Percentiles rank a stretch among this genome's conserved stretches.
These are phyloP conservation scores for Chlorella variabilis DNA, from an alignment of 163 green algal genomes.

Conservation along the genomic window DNA sequence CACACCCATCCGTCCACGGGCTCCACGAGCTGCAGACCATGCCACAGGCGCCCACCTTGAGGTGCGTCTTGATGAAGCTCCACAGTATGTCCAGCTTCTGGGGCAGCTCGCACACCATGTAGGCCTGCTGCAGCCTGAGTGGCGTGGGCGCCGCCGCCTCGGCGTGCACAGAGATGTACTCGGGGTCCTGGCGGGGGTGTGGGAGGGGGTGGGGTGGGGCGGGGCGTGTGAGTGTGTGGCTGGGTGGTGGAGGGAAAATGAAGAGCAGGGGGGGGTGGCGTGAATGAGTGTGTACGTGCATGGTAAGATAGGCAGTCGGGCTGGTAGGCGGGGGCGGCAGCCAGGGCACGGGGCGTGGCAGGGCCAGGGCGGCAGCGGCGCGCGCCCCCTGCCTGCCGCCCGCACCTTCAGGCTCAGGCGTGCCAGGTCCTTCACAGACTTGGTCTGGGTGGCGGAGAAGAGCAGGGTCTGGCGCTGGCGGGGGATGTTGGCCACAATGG, in stretches of 20 bases:
- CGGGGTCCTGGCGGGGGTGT: constrained; percentile 63
- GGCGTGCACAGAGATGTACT: constrained; percentile 94
- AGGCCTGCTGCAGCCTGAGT: constrained; percentile 82
- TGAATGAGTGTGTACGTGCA: too few relatives aligned
- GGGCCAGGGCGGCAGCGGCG: too few relatives aligned
- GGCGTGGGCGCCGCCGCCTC: constrained; percentile 90
- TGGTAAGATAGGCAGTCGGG: too few relatives aligned
- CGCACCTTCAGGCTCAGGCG: constrained; percentile 78
- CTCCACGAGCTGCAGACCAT: not conserved
- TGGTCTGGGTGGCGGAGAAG: constrained; percentile 97
- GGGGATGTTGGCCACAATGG: constrained; percentile 93
- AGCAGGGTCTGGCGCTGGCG: constrained; percentile 90
- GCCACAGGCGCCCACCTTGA: constrained; percentile 53
- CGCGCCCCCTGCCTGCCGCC: too few relatives aligned
- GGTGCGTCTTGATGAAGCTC: constrained; percentile 95
- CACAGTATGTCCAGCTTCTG: constrained; percentile 96
- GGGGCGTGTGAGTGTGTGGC: too few relatives aligned
- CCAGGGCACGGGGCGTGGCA: too few relatives aligned
- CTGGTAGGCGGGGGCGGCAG: too few relatives aligned
- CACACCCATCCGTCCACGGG: too few relatives aligned
- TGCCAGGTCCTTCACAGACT: constrained; percentile 88
- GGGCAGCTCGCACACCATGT: constrained; percentile 66
- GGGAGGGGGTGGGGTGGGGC: not conserved
- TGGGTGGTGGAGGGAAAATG: not conserved
- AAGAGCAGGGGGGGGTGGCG: too few relatives aligned